A percentile compares a stretch with the other conserved stretches of the same genome.
Conservation (phyloP, 177 flowering plant genomes). For the Tripterygium wilfordii region DNA sequence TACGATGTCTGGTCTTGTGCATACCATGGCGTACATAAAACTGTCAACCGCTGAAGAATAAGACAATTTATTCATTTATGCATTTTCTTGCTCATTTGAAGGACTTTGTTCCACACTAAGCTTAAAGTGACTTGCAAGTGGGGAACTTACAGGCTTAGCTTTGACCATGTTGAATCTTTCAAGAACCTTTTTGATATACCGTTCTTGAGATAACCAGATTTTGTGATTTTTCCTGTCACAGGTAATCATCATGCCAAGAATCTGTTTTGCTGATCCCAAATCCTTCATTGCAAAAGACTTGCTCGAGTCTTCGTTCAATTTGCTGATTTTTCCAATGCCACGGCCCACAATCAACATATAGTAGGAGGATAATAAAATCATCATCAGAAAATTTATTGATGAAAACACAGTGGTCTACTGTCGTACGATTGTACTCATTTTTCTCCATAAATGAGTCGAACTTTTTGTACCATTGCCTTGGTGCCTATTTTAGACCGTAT, state of each 20-base stretch:
- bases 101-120: no score
- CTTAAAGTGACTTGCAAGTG: no score
- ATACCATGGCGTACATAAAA: no score
- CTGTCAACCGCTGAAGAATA: no score
- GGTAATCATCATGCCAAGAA: conserved; percentile 2
- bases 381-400: not conserved
- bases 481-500: not conserved
- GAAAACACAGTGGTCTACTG: not conserved
- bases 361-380: conserved; percentile 1
- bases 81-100: no score
- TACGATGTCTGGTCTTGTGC: no score
- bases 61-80: no score
- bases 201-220: no score
- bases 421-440: not conserved
- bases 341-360: conserved; percentile 7
- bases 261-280: conserved; percentile 7
- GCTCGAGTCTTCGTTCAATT: conserved; percentile 1
- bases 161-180: no score
- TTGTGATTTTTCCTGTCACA: conserved; percentile 1
- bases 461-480: conserved; percentile 4
- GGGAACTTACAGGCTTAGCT: no score
- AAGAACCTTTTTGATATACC: conserved; percentile 6
- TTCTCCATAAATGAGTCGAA: not conserved
- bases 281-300: conserved; percentile 15
- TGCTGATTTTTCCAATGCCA: not conserved